Percentiles rank a stretch among this genome's conserved stretches.
phyloP scores from a whole-genome alignment of 345 rosid genomes.

The Physaria fendleri region DNA sequence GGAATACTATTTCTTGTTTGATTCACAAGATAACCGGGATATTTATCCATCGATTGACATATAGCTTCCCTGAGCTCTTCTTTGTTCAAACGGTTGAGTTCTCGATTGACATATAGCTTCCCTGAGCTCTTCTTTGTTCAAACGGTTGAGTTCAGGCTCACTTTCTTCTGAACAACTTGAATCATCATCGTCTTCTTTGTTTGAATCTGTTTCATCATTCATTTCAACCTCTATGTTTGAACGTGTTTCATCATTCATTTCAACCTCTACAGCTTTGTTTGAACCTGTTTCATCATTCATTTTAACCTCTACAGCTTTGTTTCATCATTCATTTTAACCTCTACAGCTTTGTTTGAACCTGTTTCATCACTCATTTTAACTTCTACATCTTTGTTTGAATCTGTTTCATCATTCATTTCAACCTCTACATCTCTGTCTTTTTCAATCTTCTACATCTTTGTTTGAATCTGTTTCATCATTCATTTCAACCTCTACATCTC shows the following conservation, averaged over 20 bases:
- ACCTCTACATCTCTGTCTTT: not conserved
- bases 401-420: too few relatives aligned
- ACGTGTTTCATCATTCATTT: too few relatives aligned
- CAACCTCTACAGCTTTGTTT: constrained; percentile 29
- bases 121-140: constrained; percentile 9
- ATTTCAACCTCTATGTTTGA: too few relatives aligned
- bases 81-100: constrained; percentile 13
- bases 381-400: too few relatives aligned
- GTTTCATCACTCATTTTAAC: too few relatives aligned
- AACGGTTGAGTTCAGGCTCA: constrained; percentile 15
- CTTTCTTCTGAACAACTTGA: constrained; percentile 35
- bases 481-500: not conserved
- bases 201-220: too few relatives aligned
- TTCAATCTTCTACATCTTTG: constrained; percentile 27
- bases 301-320: not conserved
- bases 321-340: too few relatives aligned
- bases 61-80: constrained; percentile 23
- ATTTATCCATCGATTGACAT: constrained; percentile 24
- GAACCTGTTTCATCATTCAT: constrained; percentile 30
- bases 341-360: too few relatives aligned
- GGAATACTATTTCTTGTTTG: constrained; percentile 29
- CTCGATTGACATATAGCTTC: constrained; percentile 33
- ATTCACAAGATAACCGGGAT: constrained; percentile 7
- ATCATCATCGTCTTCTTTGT: too few relatives aligned
- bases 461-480: constrained; percentile 31